Base-by-base conservation (phyloP, 2,329 filamentous ascomycete species). In the Trichophyton verrucosum region DNA sequence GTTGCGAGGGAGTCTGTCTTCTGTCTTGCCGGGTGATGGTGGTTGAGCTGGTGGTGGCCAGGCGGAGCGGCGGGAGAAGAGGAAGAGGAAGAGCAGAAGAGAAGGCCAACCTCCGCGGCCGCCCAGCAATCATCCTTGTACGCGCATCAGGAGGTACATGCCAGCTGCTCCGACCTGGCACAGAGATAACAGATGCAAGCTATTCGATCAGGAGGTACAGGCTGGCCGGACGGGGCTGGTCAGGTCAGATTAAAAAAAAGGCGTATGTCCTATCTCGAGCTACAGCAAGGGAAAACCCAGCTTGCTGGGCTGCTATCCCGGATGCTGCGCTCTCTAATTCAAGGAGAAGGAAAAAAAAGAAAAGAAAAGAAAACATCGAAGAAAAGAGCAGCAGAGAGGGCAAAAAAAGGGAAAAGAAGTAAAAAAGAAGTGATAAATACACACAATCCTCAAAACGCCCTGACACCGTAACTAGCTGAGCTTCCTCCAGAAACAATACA, bases 81-180 rank as follows among this genome's bases (percentile, higher is more conserved):
- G 15, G 49, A 33, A 7, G 49, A 33, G n/a, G 49, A 33, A 9
- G 22, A 9, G 49, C n/a, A 20, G 46, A 27, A 49, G 20, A 49
- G 9, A 51, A n/a, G 27, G 20, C n/a, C 20, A 20, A 55, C 51
- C 33, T 20, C 51, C 51, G 15, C 13, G 6, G 27, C 2, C 24
- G 51, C 51, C 51, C 51, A 36, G 51, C 27, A 36, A 55, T 22
- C 27, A 55, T 55, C 51, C 51, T 55, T 55, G 51, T 55, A 55
- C 51, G 51, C 24, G 51, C 51, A 33, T 36, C 33, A 55, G 22
- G 17, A 30, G 6, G 22, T 33, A 55, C 27, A 36, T 27, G 13
- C 17, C 27, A 33, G 30, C 30, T 13, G 22, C 49, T 24, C 3
- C 13, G 17, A 55, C 51, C 51, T 36, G 27, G 51, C 51, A 55